These are phyloP conservation scores for Ploettnerulaceae sp. DNA, from an alignment of 2,329 filamentous ascomycete species.

Conservation along the genomic window DNA sequence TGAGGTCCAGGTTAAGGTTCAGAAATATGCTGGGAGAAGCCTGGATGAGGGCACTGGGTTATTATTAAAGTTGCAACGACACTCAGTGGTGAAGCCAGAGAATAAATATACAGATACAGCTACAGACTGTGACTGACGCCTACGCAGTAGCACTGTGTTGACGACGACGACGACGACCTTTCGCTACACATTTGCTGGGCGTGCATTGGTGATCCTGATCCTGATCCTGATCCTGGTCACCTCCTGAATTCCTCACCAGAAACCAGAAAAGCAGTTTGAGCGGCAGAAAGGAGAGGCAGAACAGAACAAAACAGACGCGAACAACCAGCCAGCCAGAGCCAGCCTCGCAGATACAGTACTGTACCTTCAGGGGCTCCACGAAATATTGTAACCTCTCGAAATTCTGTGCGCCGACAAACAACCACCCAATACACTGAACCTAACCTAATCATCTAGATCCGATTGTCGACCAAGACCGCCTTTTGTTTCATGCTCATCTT, in stretches of 20 bases:
- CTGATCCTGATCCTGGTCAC: background rate
- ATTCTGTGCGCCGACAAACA: slow-evolving; percentile 1
- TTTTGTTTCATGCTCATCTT: no score
- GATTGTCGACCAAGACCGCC: no score
- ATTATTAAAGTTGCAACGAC: background rate
- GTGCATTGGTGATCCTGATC: background rate
- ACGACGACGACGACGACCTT: background rate
- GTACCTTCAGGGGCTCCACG: slow-evolving; percentile 3
- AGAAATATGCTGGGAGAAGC: background rate
- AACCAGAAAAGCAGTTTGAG: background rate
- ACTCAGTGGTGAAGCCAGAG: background rate
- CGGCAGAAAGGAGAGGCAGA: background rate
- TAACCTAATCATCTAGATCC: background rate
- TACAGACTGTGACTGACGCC: no score
- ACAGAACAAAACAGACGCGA: no score
- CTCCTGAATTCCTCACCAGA: background rate
- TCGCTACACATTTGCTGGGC: slow-evolving; percentile 1
- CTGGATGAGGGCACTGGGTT: background rate
- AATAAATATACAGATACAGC: background rate
- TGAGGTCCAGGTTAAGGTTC: background rate
- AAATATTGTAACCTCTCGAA: background rate
- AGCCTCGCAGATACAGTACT: background rate
- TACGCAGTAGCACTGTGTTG: no score
- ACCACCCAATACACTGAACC: background rate
- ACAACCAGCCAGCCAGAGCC: background rate